Percentiles rank a stretch among this genome's conserved stretches.
phyloP scores from a whole-genome alignment of 768 basidiomycete genomes.

The Pulveroboletus sp. region DNA sequence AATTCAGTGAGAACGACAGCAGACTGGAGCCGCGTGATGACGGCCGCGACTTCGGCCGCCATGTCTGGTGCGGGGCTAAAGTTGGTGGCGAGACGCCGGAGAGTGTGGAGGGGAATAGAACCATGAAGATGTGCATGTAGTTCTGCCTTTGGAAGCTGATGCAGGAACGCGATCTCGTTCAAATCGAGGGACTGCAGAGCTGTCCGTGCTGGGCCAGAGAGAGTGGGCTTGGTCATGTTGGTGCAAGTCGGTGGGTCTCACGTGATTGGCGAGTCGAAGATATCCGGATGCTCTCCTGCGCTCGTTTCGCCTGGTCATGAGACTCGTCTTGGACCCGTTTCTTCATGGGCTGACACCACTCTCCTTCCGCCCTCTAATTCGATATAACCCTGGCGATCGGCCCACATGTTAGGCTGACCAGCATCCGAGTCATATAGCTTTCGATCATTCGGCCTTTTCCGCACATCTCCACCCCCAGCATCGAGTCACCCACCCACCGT shows the following conservation, averaged over 20 bases:
- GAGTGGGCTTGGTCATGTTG: background rate
- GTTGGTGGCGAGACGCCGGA: slow-evolving; percentile 57
- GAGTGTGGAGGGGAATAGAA: slow-evolving; percentile 63
- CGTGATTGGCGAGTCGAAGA: slow-evolving; percentile 10
- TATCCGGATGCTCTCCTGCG: background rate
- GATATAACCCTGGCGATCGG: background rate
- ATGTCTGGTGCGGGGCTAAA: slow-evolving; percentile 21
- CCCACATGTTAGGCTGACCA: slow-evolving; percentile 2
- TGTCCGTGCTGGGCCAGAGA: slow-evolving; percentile 33
- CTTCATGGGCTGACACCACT: background rate
- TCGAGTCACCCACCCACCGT: background rate
- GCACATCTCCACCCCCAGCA: background rate
- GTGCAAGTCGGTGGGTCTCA: background rate
- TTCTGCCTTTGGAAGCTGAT: slow-evolving; percentile 71
- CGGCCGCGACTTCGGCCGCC: slow-evolving; percentile 38
- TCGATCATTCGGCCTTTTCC: background rate
- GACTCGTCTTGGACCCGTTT: background rate
- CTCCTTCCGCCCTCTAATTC: background rate
- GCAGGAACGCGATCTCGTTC: slow-evolving; percentile 54
- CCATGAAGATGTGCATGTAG: slow-evolving; percentile 85
- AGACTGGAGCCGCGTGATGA: slow-evolving; percentile 37
- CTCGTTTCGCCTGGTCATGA: no score
- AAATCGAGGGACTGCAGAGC: slow-evolving; percentile 53
- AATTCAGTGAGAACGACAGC: slow-evolving; percentile 47
- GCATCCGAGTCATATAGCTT: background rate